phyloP scores from a whole-genome alignment of 2,329 filamentous ascomycete genomes.

The Nothophoma quercina region DNA sequence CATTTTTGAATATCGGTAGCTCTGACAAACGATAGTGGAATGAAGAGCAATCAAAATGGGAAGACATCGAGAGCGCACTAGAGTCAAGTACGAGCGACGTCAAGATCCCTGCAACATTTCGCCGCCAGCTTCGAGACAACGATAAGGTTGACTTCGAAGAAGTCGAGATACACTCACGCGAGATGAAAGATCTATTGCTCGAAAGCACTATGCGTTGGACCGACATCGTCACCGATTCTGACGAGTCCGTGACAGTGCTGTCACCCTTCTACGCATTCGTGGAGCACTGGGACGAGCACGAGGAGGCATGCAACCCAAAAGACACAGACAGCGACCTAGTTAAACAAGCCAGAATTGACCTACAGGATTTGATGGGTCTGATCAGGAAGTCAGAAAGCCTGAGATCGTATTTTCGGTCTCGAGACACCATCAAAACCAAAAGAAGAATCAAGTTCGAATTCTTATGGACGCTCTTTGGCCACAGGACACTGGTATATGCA shows the following conservation, averaged over 20 bases:
- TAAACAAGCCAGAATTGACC: constrained; percentile 3
- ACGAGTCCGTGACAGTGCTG: background rate
- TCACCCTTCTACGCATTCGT: constrained; percentile 12
- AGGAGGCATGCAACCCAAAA: background rate
- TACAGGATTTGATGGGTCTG: constrained; percentile 1
- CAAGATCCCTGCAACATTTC: constrained; percentile 6
- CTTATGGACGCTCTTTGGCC: constrained; percentile 12
- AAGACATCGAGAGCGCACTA: constrained; percentile 1
- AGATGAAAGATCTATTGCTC: constrained; percentile 7
- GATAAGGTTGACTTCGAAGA: constrained; percentile 10
- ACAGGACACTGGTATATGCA: constrained; percentile 5
- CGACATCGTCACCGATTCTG: background rate
- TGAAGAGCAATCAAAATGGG: background rate
- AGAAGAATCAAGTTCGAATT: constrained; percentile 10
- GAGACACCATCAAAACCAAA: background rate
- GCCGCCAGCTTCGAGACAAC: background rate
- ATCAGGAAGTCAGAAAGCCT: constrained; percentile 6
- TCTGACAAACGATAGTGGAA: background rate
- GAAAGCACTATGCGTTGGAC: background rate
- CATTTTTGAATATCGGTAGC: too few relatives aligned
- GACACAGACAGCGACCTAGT: constrained; percentile 1
- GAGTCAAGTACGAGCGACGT: background rate
- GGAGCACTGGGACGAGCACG: constrained; percentile 4
- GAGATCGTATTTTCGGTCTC: constrained; percentile 7
- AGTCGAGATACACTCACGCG: constrained; percentile 10